Base-by-base conservation (phyloP, 805 yeast species). In the Nakazawaea sp. region DNA sequence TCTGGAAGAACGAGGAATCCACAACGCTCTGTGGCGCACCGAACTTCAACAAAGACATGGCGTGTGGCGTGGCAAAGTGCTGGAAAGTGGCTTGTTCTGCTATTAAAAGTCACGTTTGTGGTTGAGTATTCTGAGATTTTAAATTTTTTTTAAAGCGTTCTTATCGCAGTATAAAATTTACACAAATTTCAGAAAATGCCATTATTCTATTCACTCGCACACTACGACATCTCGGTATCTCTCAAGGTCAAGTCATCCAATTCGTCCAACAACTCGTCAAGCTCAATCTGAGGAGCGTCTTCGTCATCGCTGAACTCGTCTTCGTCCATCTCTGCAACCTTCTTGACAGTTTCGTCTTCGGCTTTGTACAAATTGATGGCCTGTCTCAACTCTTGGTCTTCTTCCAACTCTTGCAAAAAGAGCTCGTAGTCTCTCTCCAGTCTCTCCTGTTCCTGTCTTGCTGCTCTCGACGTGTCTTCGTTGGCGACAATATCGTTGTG, bases 381-480 rank as follows among this genome's bases (percentile, higher is more conserved):
- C 51, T 82, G 88, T 68, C 98, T 83, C 58, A 92, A 73, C 58
- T 92, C 98, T 38, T 79, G 79, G 62, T 92, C 98, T 63, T 92
- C 97, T 68, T 92, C 98, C 58, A 92, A 76, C 60, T 92, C 96
- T 65, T 87, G 97, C 64, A 92, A 75, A 85, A 92, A 92, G 48
- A 81, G 56, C 65, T 90, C 98, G 66, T 87, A 92, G 63, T 90
- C 98, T 61, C 77, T 80, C 63, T 90, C 97, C 4, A 95, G 96
- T 51, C 84, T 74, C 58, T 87, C 97, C 51, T 78, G 78, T 45
- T 88, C 96, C 61, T 84, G 92, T 66, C 75, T 82, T 39, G 86
- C 89, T 45, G 76, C 81, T 64, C 88, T 81, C 2, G 76, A 68
- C 43, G 61, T 66, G 45, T 57, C 58, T 41, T 69, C 75, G 47